Evolutionary conservation across 2,329 filamentous ascomycete species (phyloP).

Genomic region (Cryphonectria carpinicola): DNA sequence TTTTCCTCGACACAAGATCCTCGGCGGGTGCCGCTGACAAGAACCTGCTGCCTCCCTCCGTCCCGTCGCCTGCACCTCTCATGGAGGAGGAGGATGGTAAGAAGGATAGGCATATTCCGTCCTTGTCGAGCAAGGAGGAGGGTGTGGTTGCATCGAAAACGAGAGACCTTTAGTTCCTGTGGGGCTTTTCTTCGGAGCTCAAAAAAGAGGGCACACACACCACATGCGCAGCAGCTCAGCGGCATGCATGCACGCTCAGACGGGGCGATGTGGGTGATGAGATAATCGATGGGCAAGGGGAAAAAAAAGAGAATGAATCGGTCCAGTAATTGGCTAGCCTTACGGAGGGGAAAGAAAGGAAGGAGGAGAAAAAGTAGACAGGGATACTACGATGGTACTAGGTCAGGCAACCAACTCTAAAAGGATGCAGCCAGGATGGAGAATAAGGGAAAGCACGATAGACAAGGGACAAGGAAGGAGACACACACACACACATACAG

Average conservation of each 20-base stretch:
- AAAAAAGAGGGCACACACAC: background rate
- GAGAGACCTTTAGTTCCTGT: background rate
- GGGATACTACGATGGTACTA: background rate
- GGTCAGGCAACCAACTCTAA: background rate
- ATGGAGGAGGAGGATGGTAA: background rate
- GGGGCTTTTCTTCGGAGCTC: background rate
- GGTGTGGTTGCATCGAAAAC: conserved; percentile 12
- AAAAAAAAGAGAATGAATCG: background rate
- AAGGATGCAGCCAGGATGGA: background rate
- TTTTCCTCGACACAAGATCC: background rate
- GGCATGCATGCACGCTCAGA: background rate
- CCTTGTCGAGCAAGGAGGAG: conserved; percentile 14
- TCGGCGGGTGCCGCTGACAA: conserved; percentile 17
- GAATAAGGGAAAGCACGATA: background rate
- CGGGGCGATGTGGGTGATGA: background rate
- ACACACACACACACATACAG: background rate
- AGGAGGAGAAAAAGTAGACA: background rate
- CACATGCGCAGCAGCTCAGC: no score
- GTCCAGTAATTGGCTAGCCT: background rate
- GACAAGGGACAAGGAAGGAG: background rate
- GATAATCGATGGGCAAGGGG: no score
- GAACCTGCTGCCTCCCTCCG: conserved; percentile 2
- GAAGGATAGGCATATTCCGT: background rate
- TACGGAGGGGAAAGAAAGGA: background rate
- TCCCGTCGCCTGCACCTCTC: background rate